Conservation (phyloP, 345 rosid genomes). For the Xanthoceras sorbifolium region DNA sequence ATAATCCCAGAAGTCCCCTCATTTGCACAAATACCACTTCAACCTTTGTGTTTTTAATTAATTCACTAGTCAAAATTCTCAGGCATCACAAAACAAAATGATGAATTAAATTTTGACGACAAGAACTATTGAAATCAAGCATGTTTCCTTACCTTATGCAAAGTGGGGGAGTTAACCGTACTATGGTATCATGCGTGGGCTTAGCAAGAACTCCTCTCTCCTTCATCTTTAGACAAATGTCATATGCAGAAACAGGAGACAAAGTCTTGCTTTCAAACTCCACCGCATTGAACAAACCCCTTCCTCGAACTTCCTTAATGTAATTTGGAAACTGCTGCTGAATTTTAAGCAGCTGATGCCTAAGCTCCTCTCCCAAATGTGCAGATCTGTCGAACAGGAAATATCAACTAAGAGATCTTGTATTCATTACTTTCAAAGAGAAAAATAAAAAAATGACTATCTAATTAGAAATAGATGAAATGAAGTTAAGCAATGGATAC, state of each 20-base stretch:
- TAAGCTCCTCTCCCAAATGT: slow-evolving; percentile 61
- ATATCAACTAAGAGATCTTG: slow-evolving; percentile 1
- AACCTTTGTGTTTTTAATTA: neutral
- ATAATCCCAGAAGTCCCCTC: neutral
- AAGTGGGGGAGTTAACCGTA: slow-evolving; percentile 94
- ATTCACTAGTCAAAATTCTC: neutral
- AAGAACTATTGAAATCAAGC: slow-evolving; percentile 2
- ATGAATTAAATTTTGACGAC: neutral
- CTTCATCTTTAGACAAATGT: slow-evolving; percentile 86
- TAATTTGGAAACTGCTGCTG: slow-evolving; percentile 64
- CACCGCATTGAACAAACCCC: slow-evolving; percentile 89
- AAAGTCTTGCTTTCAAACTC: slow-evolving; percentile 61
- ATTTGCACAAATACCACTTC: neutral
- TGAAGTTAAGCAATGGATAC: neutral
- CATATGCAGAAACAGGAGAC: slow-evolving; percentile 82
- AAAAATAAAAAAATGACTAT: neutral
- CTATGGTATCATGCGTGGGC: slow-evolving; percentile 88
- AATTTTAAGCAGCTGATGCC: slow-evolving; percentile 53
- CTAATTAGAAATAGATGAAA: neutral
- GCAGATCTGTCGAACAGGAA: slow-evolving; percentile 51
- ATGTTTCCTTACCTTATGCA: slow-evolving; percentile 64
- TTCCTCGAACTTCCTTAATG: slow-evolving; percentile 91
- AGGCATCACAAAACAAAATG: neutral
- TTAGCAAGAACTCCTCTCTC: slow-evolving; percentile 92
- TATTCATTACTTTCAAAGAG: neutral